Evolutionary conservation across 257 asterid species (phyloP), one percentile per base, ranked within the genome.

Genomic region (Forsythia viridissima): DNA sequence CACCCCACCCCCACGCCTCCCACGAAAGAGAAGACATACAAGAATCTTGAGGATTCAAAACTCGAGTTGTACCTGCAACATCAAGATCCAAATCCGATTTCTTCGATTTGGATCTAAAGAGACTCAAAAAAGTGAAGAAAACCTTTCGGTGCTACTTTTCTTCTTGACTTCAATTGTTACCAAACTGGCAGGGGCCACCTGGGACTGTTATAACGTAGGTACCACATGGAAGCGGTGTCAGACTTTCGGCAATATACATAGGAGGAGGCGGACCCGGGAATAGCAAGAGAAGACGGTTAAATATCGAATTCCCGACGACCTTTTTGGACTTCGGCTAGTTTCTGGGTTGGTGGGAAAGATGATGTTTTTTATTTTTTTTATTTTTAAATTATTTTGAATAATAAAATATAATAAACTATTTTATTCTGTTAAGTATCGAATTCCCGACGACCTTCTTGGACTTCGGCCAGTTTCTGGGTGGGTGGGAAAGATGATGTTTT

Each of bases 181-280:
- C 7, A 80, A 65, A n/a, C 79, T 83, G n/a, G 79, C 55, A 18
- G 87, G 78, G 37, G 86, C 82, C 76, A 79, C 86, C 85, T 61
- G 4, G 86, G 88, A 9, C 88, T 88, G 24, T 82, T 77, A 80
- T 70, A 76, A 15, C 85, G 70, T 44, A 44, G 52, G 34, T 37
- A 66, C 88, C 80, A 80, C 72, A 80, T 30, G 76, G 84, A 84
- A 66, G 46, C 36, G 34, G 83, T 61, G 6, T 79, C 89, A 1
- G 89, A 79, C 74, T 83, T 76, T 79, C 89, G 83, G 51, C 86
- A 84, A 5, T 88, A 46, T n/a, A 85, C 82, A 67, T 88, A 88
- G 15, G 90, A 90, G 42, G 92, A 88, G 3, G 85, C 92, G 3
- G 92, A 86, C 42, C 87, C 0, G 16, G 89, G 90, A 69, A 86